phyloP scores from a whole-genome alignment of 2,329 filamentous ascomycete genomes.

The Fusarium austroafricanum region DNA sequence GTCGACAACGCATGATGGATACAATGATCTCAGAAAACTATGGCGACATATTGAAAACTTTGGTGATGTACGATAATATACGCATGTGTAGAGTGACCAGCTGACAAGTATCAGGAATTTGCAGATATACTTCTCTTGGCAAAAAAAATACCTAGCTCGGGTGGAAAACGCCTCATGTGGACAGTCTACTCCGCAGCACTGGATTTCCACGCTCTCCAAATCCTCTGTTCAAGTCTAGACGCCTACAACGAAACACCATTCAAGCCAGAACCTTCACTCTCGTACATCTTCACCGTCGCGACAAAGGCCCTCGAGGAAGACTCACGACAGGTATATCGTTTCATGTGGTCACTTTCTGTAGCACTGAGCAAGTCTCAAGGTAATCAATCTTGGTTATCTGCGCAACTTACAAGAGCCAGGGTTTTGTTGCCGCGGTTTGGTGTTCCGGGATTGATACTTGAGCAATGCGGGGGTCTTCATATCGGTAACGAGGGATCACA shows the following conservation, averaged over 20 bases:
- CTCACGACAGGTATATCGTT: conserved; percentile 34
- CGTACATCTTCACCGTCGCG: conserved; percentile 29
- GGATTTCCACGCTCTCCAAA: conserved; percentile 35
- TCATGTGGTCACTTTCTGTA: conserved; percentile 42
- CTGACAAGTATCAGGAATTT: conserved; percentile 33
- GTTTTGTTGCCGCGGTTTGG: conserved; percentile 35
- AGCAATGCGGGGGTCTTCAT: conserved; percentile 9
- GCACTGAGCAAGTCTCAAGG: conserved; percentile 21
- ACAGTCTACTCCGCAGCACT: conserved; percentile 37
- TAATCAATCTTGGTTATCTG: conserved; percentile 26
- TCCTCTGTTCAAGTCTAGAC: conserved; percentile 19
- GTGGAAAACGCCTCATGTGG: conserved; percentile 42
- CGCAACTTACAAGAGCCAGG: conserved; percentile 18
- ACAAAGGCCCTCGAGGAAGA: conserved; percentile 35
- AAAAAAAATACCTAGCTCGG: background rate
- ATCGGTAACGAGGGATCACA: background rate
- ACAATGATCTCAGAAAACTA: background rate
- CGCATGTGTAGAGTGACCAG: rapidly evolving
- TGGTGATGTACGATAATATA: conserved; percentile 22
- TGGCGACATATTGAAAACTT: conserved; percentile 31
- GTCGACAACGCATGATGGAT: background rate
- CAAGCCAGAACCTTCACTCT: background rate
- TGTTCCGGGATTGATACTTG: conserved; percentile 23
- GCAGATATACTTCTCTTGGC: conserved; percentile 31
- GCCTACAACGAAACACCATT: background rate